phyloP scores from a whole-genome alignment of 768 basidiomycete genomes.

The Termitomyces sp. region DNA sequence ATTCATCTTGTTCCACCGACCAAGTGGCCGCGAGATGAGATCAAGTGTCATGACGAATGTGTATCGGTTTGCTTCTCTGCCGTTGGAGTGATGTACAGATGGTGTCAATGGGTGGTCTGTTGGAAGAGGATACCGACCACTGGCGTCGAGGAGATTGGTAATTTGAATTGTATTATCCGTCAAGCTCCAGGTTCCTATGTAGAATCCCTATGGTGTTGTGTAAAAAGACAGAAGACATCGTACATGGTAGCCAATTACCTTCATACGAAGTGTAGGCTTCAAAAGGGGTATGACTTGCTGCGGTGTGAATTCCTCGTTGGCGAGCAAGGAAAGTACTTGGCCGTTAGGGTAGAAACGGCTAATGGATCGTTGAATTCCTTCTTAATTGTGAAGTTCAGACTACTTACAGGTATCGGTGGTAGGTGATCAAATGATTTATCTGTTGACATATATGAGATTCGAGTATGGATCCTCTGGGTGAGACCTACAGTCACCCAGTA shows the following conservation, averaged over 20 bases:
- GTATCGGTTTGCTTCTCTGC: slow-evolving; percentile 39
- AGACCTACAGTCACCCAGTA: slow-evolving; percentile 77
- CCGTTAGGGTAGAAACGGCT: slow-evolving; percentile 89
- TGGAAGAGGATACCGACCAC: slow-evolving; percentile 31
- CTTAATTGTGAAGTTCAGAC: background rate
- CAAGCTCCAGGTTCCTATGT: slow-evolving; percentile 71
- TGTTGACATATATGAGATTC: slow-evolving; percentile 21
- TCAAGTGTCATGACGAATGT: slow-evolving; percentile 69
- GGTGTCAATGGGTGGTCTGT: background rate
- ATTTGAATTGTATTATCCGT: slow-evolving; percentile 54
- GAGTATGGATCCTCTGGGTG: background rate
- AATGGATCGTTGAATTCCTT: background rate
- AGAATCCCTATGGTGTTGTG: slow-evolving; percentile 49
- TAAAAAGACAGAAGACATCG: background rate
- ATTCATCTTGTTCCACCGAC: slow-evolving; percentile 81
- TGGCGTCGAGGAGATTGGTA: slow-evolving; percentile 60
- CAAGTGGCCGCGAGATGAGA: slow-evolving; percentile 73
- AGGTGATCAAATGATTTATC: slow-evolving; percentile 85
- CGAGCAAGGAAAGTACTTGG: slow-evolving; percentile 77
- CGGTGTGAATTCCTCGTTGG: slow-evolving; percentile 73
- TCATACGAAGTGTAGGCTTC: slow-evolving; percentile 73
- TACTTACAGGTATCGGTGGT: slow-evolving; percentile 83
- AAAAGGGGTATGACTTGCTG: slow-evolving; percentile 71
- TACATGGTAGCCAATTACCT: slow-evolving; percentile 36
- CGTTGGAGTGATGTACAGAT: slow-evolving; percentile 5